Evolutionary conservation across 2,329 filamentous ascomycete species (phyloP), one percentile per base, ranked within the genome.

Genomic region (Curvularia eragrostidis): DNA sequence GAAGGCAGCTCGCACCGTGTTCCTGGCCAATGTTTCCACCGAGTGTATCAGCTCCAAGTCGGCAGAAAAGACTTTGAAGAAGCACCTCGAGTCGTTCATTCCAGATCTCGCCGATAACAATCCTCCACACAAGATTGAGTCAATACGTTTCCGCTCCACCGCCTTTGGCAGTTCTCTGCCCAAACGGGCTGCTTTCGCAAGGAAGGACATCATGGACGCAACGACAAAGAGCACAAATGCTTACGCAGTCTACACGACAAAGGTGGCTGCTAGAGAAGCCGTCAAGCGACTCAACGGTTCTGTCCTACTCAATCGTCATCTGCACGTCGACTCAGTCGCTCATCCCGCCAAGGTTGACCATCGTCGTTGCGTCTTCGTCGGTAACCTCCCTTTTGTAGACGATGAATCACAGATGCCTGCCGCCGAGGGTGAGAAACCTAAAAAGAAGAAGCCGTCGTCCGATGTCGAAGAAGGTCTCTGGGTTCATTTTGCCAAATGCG

Each of bases 201-300:
- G 91, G 69, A 93, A 93, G 75, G 89, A 93, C 23, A 82, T 98
- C 56, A 94, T 97, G 89, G 89, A 91, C 59, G 87, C 91, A 19
- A 99, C 96, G 1, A 95, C 94, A 1, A 91, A 91, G 71, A 96
- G 91, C 61, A 93, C 93, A 58, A 97, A 99, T 74, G 95, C 95
- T 46, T 99, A 99, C 74, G 91, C 85, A 28, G 93, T 99, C 48
- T 97, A 95, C 80, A 89, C 87, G 42, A 91, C 90, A 1, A 78
- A 86, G 1, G 81, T 86, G 8, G 91, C 91, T 3, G 93, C 92
- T 12, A 87, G 91, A 53, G 87, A 89, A 67, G 93, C 93, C 2
- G 86, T 89, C 46, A 82, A 87, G 63, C 85, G 85, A 38, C 85
- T 99, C 39, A 99, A 99, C 69, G 95, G 93, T 48, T 91, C 86